Evolutionary conservation across 225 moss, liverwort and hornwort species (phyloP), one percentile per base, ranked within the genome.

Genomic region (Pleurozium schreberi): DNA sequence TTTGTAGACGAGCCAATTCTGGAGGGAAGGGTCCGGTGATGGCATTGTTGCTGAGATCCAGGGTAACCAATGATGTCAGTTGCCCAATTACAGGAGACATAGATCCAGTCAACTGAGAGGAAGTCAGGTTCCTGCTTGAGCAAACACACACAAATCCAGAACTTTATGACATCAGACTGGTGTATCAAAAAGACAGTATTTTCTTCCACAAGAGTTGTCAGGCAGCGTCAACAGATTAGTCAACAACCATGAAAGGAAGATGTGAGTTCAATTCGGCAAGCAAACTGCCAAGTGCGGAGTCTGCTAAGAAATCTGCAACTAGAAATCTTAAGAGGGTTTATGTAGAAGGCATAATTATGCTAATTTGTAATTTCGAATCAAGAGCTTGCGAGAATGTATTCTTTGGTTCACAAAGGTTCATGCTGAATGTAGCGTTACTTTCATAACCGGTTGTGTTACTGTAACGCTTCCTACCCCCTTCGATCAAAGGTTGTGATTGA

Each of bases 41-140:
- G 62, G 80, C 45, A n/a, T 93, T 94, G 70, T 78, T 87, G 90
- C 92, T 94, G 53, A 94, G 92, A 83, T 94, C 93, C 82, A 94
- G 38, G 13, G 12, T 42, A 40, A 75, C 55, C 52, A 94, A 85
- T 33, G 85, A 87, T 11, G 92, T 88, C 84, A 94, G 88, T 31
- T 86, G 82, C 64, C 91, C 94, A 75, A 94, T 89, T 27, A 80
- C 88, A 10, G 93, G 87, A 66, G 92, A 75, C 57, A 94, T 78
- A 25, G 89, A 88, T 31, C 94, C 94, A 25, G 80, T 83, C 81
- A 94, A 81, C 52, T 87, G 82, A 61, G 87, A 74, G 61, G 85
- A 87, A 33, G 81, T 89, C 89, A 92, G 83, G 83, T 92, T 94
- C 85, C 94, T 94, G 90, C 68, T 74, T n/a, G n/a, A n/a, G n/a